These are phyloP conservation scores for Notholithocarpus densiflorus DNA, from an alignment of 306 rosid species.

Conservation along the genomic window DNA sequence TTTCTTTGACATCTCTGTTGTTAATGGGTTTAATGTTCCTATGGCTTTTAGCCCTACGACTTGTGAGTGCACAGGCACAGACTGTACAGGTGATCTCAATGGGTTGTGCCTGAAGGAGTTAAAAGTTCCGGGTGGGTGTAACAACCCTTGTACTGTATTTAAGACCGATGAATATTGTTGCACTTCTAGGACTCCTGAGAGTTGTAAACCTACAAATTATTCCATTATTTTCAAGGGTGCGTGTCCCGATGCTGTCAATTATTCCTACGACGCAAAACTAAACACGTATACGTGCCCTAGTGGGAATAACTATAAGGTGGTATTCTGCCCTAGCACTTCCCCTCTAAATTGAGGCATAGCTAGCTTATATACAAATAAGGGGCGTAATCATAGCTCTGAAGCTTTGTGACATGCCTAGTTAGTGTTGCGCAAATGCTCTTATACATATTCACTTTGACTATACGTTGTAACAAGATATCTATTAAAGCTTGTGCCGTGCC, in stretches of 20 bases:
- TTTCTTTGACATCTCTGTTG: slow-evolving; percentile 20
- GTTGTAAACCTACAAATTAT: slow-evolving; percentile 4
- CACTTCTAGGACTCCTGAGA: not conserved
- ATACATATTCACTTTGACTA: no score
- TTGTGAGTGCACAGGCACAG: no score
- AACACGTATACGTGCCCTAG: no score
- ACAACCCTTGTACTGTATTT: slow-evolving; percentile 13
- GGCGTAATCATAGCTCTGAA: no score
- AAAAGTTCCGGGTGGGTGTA: slow-evolving; percentile 4
- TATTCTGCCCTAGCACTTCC: no score
- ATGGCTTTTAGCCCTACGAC: slow-evolving; percentile 17
- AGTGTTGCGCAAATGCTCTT: no score
- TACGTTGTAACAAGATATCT: no score
- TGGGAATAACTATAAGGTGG: no score
- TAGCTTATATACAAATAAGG: no score
- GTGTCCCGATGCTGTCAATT: slow-evolving; percentile 11
- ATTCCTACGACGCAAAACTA: not conserved
- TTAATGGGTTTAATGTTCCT: slow-evolving; percentile 31
- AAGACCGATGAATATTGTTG: slow-evolving; percentile 8
- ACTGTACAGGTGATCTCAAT: slow-evolving; percentile 3
- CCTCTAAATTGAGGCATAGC: no score
- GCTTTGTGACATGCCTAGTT: no score
- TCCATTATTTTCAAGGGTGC: slow-evolving; percentile 10
- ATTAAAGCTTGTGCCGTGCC: no score
- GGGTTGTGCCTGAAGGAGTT: slow-evolving; percentile 3